Base-by-base conservation (phyloP, 1,284 basidiomycete species). In the Irpex sp. region DNA sequence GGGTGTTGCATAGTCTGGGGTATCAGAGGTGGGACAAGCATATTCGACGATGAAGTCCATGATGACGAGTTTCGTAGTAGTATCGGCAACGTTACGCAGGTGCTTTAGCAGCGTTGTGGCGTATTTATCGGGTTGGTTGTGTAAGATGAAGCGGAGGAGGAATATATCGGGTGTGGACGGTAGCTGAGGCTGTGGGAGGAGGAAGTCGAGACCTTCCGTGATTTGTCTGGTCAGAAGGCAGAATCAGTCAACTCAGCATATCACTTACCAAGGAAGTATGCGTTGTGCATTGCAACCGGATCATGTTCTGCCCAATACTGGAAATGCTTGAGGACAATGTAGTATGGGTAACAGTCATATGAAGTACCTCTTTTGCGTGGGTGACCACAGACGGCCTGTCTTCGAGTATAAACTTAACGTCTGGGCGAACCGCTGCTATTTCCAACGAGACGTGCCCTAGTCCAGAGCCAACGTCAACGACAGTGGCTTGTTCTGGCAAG, bases 131-230 rank as follows among this genome's bases (percentile, higher is more conserved):
- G 66, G 47, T 71, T 70, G 73, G 61, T 75, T 69, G 66, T 75
- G 73, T 3, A 71, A 57, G 60, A 74, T 67, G 8, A 48, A 62
- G 3, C 72, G 67, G 2, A 75, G 55, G 13, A 73, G 26, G 65
- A 70, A 74, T 8, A 74, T 65, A 15, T 62, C 65, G 17, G 61
- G 61, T 7, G 21, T 61, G 2, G 71, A 70, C 5, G 67, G 60
- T 40, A 67, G 59, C n/a, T 70, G 59, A 0, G 74, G 71, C 61
- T 75, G 74, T 0, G 72, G 67, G 5, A 44, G 44, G 64, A 75
- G 74, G 62, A 74, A 75, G 58, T 75, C 72, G 63, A 74, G 71
- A 11, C 37, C 70, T 68, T 34, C 13, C 15, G 21, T 21, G 15
- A 36, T 54, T n/a, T 17, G 40, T 13, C n/a, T 47, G n/a, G 11